Evolutionary conservation across 1,139 yeast species (phyloP), one percentile per base, ranked within the genome.

Genomic region (Nakaseomyces glabratus): DNA sequence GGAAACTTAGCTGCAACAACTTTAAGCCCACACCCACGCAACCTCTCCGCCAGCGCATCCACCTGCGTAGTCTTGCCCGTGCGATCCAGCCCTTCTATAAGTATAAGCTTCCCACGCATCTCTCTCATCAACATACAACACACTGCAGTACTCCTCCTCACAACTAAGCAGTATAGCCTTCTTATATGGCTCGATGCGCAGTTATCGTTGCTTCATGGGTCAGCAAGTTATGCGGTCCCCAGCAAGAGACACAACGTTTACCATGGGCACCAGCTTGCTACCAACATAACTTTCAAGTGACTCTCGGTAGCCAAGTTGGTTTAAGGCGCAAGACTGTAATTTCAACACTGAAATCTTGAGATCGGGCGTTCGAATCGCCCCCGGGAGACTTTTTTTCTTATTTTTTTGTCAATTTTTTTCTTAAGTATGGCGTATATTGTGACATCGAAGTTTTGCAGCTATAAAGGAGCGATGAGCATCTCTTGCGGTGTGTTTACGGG

Each of bases 51-150:
- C 4, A 84, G 61, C 4, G 61, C 48, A 3, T 61, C 62, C 3
- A 90, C 79, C 56, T 93, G 98, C 0, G 97, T 86, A 1, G 95
- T 75, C 55, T 93, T 93, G 0, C 99, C 99, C 0, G 97, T 80
- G 35, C 98, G 64, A 54, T 93, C 99, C 1, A 90, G 71, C 0
- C 99, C 99, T 58, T 93, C 99, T 4, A 93, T 68, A 5, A 85
- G 70, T 17, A 93, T 79, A 34, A 93, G 63, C 33, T 69, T 68
- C 2, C 96, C 96, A 7, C 30, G 30, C 7, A 10, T 14, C 30
- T n/a, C n/a, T n/a, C n/a, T n/a, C n/a, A n/a, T n/a, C n/a, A n/a
- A n/a, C n/a, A n/a, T n/a, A n/a, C n/a, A n/a, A n/a, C n/a, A n/a
- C n/a, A n/a, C n/a, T n/a, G n/a, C n/a, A n/a, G n/a, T n/a, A n/a